Evolutionary conservation across 192 early-diverging fungal species (phyloP), one percentile per base, ranked within the genome.

Genomic region (Rhizoclosmatium globosum): DNA sequence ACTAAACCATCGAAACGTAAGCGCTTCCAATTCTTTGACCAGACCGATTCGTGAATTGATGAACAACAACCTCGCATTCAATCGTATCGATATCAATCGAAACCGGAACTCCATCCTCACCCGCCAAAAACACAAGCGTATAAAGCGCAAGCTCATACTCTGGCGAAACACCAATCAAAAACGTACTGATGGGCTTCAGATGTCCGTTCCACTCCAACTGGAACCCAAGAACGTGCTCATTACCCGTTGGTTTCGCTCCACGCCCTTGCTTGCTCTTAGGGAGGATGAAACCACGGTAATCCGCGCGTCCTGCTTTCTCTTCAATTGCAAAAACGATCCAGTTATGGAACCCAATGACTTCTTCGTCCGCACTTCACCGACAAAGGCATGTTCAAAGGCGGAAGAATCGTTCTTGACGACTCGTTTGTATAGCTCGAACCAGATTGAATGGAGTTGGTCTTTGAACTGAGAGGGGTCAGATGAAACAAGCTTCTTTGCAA

Each of bases 61-160:
- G 70, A 50, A 72, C 53, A 44, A 72, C 70, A 38, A 72, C 57
- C 38, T 72, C 70, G 41, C 70, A 72, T 3, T 53, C 48, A 3
- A 72, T 41, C 11, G 21, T 79, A 15, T 83, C 82, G 57, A 83
- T 53, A 21, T 42, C 56, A 23, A 77, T 61, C 2, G 47, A 38
- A 45, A 76, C 72, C 48, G 62, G 62, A 7, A 42, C 47, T 31
- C 80, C 68, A 19, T 83, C 81, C 47, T 74, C 13, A n/a, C 72
- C 71, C 6, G 72, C 68, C 43, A 83, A 73, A 59, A 85, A 85
- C 3, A 61, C 61, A 41, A 83, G 41, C 21, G 84, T 82, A 74
- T 85, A 85, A 42, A 83, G 44, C 41, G 84, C 84, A 19, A 85
- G 38, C 65, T 85, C 84, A 53, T 81, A 85, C 56, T 85, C 84